phyloP scores from a whole-genome alignment of 2,329 filamentous ascomycete genomes.

The Amphichorda felina region DNA sequence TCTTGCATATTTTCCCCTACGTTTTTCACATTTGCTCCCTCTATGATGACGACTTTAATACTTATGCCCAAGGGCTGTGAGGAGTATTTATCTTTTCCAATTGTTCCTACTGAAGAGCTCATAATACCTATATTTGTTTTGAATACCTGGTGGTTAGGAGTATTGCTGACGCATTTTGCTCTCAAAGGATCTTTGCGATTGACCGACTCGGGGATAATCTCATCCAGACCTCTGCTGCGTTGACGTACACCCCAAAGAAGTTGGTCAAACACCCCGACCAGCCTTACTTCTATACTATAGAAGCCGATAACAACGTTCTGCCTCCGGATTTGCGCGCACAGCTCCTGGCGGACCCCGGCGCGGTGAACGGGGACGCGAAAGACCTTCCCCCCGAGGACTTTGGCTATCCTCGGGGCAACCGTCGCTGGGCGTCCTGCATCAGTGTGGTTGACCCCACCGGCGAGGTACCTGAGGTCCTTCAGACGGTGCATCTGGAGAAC shows the following conservation, averaged over 20 bases:
- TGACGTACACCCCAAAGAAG: slow-evolving; percentile 83
- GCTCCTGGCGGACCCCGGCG: slow-evolving; percentile 58
- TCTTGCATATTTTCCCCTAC: slow-evolving; percentile 16
- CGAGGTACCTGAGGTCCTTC: slow-evolving; percentile 57
- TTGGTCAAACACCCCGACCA: slow-evolving; percentile 81
- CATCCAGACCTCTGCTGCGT: slow-evolving; percentile 72
- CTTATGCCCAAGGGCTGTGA: slow-evolving; percentile 45
- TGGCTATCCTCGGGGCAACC: slow-evolving; percentile 71
- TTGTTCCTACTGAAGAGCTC: slow-evolving; percentile 86
- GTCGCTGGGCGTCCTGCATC: slow-evolving; percentile 93
- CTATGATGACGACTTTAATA: slow-evolving; percentile 55
- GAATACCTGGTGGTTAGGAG: background rate
- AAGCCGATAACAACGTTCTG: slow-evolving; percentile 86
- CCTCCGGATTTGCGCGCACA: slow-evolving; percentile 66
- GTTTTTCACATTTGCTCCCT: slow-evolving; percentile 16
- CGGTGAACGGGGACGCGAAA: slow-evolving; percentile 60
- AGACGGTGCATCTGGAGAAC: slow-evolving; percentile 70
- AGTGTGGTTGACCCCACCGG: slow-evolving; percentile 76
- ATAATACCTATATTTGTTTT: slow-evolving; percentile 5
- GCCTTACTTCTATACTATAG: slow-evolving; percentile 85
- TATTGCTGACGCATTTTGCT: background rate
- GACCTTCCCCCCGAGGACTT: slow-evolving; percentile 71
- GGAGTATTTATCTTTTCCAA: slow-evolving; percentile 54
- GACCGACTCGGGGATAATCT: slow-evolving; percentile 78
- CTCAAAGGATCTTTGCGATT: slow-evolving; percentile 54